Evolutionary conservation across 306 rosid genomes (phyloP).

Genomic region (Rubus parviflorus): DNA sequence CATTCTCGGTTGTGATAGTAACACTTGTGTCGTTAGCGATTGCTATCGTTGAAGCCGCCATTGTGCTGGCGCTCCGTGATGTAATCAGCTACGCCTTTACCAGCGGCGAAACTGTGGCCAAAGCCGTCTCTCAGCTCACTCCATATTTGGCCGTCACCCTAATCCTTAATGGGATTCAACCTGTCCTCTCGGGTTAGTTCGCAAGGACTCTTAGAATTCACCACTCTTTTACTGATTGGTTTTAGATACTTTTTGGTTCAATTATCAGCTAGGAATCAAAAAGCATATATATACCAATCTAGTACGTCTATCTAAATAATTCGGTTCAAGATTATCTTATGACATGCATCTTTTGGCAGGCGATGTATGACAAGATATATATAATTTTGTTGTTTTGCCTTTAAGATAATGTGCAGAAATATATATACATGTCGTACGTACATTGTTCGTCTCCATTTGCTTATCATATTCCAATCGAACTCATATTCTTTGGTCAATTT

Average conservation of each 20-base stretch:
- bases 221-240: background rate
- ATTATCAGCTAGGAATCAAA: no score
- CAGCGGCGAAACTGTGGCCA: constrained; percentile 51
- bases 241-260: no score
- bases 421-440: background rate
- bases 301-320: background rate
- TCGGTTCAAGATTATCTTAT: background rate
- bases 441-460: background rate
- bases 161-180: constrained; percentile 70
- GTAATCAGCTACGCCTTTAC: constrained; percentile 74
- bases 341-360: background rate
- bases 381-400: background rate
- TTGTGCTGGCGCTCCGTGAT: constrained; percentile 48
- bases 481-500: background rate
- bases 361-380: background rate
- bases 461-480: background rate
- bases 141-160: constrained; percentile 58
- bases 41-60: constrained; percentile 42
- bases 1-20: constrained; percentile 52
- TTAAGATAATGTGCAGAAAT: background rate
- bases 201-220: background rate
- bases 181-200: constrained; percentile 58
- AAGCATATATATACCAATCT: no score
- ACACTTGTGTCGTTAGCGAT: constrained; percentile 37
- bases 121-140: constrained; percentile 59